phyloP scores from a whole-genome alignment of 2,329 filamentous ascomycete genomes.

The Penicillium thymicola region DNA sequence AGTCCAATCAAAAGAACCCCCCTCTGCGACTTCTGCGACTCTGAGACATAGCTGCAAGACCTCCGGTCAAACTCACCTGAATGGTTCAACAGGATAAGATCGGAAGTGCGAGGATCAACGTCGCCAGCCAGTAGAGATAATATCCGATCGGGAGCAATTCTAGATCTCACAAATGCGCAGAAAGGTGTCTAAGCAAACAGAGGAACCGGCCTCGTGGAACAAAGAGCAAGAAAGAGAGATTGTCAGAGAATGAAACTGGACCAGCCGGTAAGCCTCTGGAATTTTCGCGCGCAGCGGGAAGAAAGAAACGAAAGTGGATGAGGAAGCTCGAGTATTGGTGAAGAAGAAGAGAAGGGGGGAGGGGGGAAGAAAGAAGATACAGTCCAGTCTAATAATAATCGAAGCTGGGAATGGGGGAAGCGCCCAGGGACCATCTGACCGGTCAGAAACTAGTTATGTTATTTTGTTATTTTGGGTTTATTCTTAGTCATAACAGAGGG shows the following conservation, averaged over 20 bases:
- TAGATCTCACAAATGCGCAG: conserved; percentile 2
- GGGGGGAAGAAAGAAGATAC: conserved; percentile 12
- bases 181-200: conserved; percentile 9
- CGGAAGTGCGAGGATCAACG: conserved; percentile 10
- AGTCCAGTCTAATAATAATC: conserved; percentile 17
- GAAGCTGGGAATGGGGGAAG: conserved; percentile 9
- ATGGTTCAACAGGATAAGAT: conserved; percentile 8
- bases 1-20: conserved; percentile 4
- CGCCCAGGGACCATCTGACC: conserved; percentile 4
- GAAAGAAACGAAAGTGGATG: conserved; percentile 27
- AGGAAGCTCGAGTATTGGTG: conserved; percentile 17
- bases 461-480: conserved; percentile 4
- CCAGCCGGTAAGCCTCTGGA: conserved; percentile 36
- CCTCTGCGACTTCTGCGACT: conserved; percentile 1
- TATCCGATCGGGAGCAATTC: conserved; percentile 15
- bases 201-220: conserved; percentile 38
- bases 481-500: background rate
- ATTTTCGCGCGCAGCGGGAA: conserved; percentile 38
- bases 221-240: conserved; percentile 29
- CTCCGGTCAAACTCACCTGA: conserved; percentile 14
- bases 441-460: conserved; percentile 7
- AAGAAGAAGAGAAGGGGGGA: conserved; percentile 12
- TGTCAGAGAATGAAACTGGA: conserved; percentile 32
- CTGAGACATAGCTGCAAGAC: conserved; percentile 19
- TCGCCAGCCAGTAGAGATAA: conserved; percentile 1